Conservation (phyloP, 768 basidiomycete species). For the Psilocybe cubensis region DNA sequence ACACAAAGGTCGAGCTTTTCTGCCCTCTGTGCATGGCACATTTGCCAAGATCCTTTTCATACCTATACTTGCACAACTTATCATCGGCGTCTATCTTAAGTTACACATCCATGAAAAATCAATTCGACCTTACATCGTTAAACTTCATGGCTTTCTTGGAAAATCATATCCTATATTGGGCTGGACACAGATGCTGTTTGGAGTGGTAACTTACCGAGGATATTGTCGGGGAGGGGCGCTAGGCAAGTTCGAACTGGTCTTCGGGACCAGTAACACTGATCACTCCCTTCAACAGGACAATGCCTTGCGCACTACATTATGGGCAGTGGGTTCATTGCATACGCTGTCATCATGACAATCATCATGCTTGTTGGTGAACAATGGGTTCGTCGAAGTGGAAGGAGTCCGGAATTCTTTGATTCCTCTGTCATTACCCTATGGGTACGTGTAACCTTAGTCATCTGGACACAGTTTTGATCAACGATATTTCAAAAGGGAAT, state of each 20-base stretch:
- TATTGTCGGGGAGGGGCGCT: constrained; percentile 81
- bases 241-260: constrained; percentile 34
- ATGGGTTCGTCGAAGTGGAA: constrained; percentile 73
- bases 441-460: constrained; percentile 34
- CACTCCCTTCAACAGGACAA: constrained; percentile 52
- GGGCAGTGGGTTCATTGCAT: constrained; percentile 91
- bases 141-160: constrained; percentile 77
- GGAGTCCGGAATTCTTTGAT: constrained; percentile 87
- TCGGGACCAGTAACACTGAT: too few species aligned
- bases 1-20: constrained; percentile 83
- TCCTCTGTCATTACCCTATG: constrained; percentile 64
- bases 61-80: constrained; percentile 68
- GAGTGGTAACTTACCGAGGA: constrained; percentile 70
- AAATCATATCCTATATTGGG: constrained; percentile 84
- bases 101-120: constrained; percentile 85
- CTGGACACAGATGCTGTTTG: constrained; percentile 91
- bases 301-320: constrained; percentile 90
- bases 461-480: not conserved
- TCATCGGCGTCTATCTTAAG: constrained; percentile 88
- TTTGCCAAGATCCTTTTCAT: constrained; percentile 69
- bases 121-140: constrained; percentile 71
- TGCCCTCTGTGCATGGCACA: constrained; percentile 70
- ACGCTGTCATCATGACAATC: constrained; percentile 81
- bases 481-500: constrained; percentile 47
- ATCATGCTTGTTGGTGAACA: constrained; percentile 76